Conservation (phyloP, 495 filamentous ascomycete species). For the Pyrenopolyporus hunteri region DNA sequence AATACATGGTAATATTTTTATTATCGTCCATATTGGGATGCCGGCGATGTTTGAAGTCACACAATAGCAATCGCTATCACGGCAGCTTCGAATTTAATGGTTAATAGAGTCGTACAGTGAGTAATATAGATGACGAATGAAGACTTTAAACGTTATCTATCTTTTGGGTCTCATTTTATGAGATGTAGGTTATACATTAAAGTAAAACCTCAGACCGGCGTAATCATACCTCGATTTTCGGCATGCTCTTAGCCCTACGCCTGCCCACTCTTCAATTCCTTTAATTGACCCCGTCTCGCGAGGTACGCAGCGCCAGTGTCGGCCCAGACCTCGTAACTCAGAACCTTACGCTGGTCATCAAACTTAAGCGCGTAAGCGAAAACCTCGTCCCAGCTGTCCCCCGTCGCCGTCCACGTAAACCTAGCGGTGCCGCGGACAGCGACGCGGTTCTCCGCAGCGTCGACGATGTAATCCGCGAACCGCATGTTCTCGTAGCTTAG, state of each 20-base stretch:
- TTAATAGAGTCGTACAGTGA: too few relatives aligned
- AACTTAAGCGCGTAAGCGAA: conserved; percentile 63
- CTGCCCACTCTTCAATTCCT: conserved; percentile 37
- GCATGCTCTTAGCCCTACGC: neutral
- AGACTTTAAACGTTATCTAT: neutral
- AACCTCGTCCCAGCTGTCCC: conserved; percentile 63
- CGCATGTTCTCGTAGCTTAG: conserved; percentile 56
- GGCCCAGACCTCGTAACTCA: conserved; percentile 65
- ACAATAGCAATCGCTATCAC: too few relatives aligned
- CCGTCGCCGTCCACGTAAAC: conserved; percentile 58
- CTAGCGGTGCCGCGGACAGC: conserved; percentile 55
- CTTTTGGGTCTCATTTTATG: too few relatives aligned
- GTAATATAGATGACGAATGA: neutral
- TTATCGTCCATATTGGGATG: too few relatives aligned
- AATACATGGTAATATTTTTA: too few relatives aligned
- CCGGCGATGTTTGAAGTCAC: too few relatives aligned
- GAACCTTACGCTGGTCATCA: conserved; percentile 51
- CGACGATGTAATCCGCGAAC: conserved; percentile 61
- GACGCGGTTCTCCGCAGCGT: conserved; percentile 51
- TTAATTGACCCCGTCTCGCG: conserved; percentile 51
- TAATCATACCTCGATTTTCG: neutral
- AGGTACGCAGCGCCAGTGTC: conserved; percentile 69
- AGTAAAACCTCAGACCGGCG: neutral
- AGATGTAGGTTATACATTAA: neutral
- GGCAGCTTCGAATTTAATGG: too few relatives aligned